Percentiles rank a stretch among this genome's conserved stretches.
These are phyloP conservation scores for Daldinia loculata DNA, from an alignment of 495 filamentous ascomycete genomes.

Conservation along the genomic window DNA sequence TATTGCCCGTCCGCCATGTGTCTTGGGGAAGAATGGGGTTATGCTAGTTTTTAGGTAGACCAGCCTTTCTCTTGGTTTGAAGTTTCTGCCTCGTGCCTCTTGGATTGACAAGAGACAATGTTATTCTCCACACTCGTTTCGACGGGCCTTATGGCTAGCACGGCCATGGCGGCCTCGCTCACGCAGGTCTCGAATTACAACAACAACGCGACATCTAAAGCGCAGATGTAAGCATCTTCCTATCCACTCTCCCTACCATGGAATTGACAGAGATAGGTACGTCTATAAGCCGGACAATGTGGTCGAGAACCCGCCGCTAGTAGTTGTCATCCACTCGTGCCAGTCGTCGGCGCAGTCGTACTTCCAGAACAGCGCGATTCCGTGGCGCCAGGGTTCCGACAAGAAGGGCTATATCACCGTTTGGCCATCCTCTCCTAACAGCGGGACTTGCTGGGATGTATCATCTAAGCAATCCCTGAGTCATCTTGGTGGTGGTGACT, in stretches of 20 bases:
- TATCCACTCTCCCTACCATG: not conserved
- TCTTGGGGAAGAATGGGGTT: not conserved
- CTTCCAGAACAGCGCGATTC: conserved; percentile 59
- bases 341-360: conserved; percentile 61
- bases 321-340: conserved; percentile 67
- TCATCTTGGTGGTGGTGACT: conserved; percentile 51
- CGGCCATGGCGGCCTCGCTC: conserved; percentile 43
- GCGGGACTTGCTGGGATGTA: conserved; percentile 67
- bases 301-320: conserved; percentile 58
- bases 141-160: conserved; percentile 30
- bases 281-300: conserved; percentile 65
- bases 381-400: conserved; percentile 60
- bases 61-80: conserved; percentile 1
- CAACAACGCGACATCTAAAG: conserved; percentile 52
- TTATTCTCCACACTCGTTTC: conserved; percentile 27
- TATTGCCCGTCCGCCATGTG: conserved; percentile 1
- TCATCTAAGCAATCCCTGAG: conserved; percentile 54
- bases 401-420: conserved; percentile 65
- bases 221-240: conserved; percentile 45
- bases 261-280: conserved; percentile 45
- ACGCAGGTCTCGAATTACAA: conserved; percentile 50
- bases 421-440: conserved; percentile 59
- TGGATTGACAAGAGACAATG: conserved; percentile 9
- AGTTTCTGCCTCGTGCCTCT: conserved; percentile 2
- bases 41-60: not conserved